Base-by-base conservation (phyloP, 1,284 basidiomycete species). In the Limonomyces culmigenus region DNA sequence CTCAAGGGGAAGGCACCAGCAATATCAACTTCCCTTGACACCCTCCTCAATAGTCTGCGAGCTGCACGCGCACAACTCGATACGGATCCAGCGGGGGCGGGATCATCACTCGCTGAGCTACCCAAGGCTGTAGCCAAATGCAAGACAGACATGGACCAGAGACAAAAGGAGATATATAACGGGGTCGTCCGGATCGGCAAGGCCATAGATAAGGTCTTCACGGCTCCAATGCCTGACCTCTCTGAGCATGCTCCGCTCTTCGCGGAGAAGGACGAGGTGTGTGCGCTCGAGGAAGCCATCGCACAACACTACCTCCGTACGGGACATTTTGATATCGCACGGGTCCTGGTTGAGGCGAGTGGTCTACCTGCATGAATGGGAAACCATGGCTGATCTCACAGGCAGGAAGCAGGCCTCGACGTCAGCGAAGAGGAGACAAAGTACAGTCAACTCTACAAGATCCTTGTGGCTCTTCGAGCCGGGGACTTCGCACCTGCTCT, bases 181-280 rank as follows among this genome's bases (percentile, higher is more conserved):
- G 73, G 76, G 1, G 57, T 92, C 4, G 70, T 74, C 14, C 72
- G 71, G 44, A 64, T 89, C 25, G 85, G 85, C 19, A 93, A 91
- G 55, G 67, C 74, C 0, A 54, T 93, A 46, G 89, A 95, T 51
- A 95, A 92, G 77, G 89, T 86, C 36, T 85, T 87, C 48, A 51
- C 73, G 6, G 62, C 65, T 14, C 52, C 70, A 0, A 52, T 85
- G 12, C 81, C 83, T 3, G n/a, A n/a, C n/a, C n/a, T n/a, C n/a
- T n/a, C n/a, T n/a, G 60, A 73, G 2, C 76, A 79, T 44, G 58
- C 71, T 1, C 66, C 73, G n/a, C 53, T 85, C 18, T 89, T 89
- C 49, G 55, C 65, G 2, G 74, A 77, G 4, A 46, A 62, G 4
- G 54, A 60, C n/a, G 72, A 77, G 8, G 57, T 62, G 36, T 53